Evolutionary conservation across 345 rosid species (phyloP).

Genomic region (Citrus mangshanensis): DNA sequence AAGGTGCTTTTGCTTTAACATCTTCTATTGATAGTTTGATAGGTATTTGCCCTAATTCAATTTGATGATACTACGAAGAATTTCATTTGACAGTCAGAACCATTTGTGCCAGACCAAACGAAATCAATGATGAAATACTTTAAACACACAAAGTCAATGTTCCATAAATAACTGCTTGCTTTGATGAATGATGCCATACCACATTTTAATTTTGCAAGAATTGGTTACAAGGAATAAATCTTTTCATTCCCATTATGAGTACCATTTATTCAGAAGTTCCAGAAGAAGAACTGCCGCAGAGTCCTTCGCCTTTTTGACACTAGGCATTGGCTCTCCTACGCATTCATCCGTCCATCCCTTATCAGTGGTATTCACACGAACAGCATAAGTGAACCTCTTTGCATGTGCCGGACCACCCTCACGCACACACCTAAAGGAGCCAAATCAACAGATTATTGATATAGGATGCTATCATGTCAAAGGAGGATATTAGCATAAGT

Average conservation of each 20-base stretch:
- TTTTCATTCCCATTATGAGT: conserved; percentile 22
- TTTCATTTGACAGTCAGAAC: no score
- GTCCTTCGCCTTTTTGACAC: conserved; percentile 98
- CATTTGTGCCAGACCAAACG: no score
- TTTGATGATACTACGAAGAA: no score
- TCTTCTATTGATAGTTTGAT: no score
- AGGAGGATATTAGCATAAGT: not conserved
- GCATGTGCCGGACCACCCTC: conserved; percentile 99
- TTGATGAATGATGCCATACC: not conserved
- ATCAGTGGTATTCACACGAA: conserved; percentile 74
- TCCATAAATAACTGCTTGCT: not conserved
- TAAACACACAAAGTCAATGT: not conserved
- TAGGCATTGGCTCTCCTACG: conserved; percentile 95
- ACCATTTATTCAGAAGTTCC: conserved; percentile 60
- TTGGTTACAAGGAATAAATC: not conserved
- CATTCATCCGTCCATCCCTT: conserved; percentile 95
- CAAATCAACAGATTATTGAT: not conserved
- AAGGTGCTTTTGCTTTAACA: no score
- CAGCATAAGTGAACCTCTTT: conserved; percentile 84
- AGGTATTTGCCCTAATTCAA: no score
- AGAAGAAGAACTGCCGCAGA: conserved; percentile 86
- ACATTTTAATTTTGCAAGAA: not conserved
- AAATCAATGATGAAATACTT: no score
- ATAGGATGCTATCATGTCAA: not conserved
- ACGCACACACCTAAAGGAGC: conserved; percentile 58